Percentiles rank a stretch among this genome's conserved stretches.
These are phyloP conservation scores for Oenanthe sinensis DNA, from an alignment of 129 eudicot species.

Conservation along the genomic window DNA sequence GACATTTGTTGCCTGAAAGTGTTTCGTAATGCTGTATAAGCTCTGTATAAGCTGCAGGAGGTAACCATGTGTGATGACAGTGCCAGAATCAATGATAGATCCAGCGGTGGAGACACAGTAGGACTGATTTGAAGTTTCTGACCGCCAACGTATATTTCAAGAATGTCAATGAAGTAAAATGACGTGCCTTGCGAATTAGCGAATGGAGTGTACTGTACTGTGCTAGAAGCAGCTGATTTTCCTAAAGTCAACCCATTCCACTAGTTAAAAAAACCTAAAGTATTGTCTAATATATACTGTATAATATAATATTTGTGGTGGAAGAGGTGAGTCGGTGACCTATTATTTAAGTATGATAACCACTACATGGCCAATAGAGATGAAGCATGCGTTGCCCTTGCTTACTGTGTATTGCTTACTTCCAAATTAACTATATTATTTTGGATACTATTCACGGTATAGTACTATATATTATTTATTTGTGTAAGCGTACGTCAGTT, in stretches of 20 bases:
- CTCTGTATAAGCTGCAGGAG: conserved; percentile 60
- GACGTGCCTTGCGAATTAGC: conserved; percentile 19
- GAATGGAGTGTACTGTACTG: conserved; percentile 36
- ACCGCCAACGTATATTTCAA: conserved; percentile 40
- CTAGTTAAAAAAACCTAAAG: conserved; percentile 30
- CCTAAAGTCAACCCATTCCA: conserved; percentile 53
- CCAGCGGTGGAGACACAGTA: conserved; percentile 40
- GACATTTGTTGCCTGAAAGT: conserved; percentile 46
- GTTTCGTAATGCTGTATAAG: conserved; percentile 40
- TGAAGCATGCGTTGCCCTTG: not conserved
- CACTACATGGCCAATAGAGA: not conserved
- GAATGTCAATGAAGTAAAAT: conserved; percentile 38
- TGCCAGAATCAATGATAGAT: conserved; percentile 80
- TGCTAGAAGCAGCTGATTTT: conserved; percentile 7
- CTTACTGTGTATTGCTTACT: not conserved
- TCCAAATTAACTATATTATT: not conserved
- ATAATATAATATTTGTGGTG: conserved; percentile 26
- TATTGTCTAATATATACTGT: not conserved
- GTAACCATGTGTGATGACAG: conserved; percentile 71
- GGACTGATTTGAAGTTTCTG: conserved; percentile 31
- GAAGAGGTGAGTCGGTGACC: conserved; percentile 13
- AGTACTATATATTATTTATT: not conserved
- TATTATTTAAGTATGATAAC: conserved; percentile 29
- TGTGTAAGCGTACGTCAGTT: not conserved
- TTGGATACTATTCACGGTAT: not conserved